A percentile compares a stretch with the other conserved stretches of the same genome.
Conservation (phyloP, 2,329 filamentous ascomycete genomes). For the Calonectria fujianensis region DNA sequence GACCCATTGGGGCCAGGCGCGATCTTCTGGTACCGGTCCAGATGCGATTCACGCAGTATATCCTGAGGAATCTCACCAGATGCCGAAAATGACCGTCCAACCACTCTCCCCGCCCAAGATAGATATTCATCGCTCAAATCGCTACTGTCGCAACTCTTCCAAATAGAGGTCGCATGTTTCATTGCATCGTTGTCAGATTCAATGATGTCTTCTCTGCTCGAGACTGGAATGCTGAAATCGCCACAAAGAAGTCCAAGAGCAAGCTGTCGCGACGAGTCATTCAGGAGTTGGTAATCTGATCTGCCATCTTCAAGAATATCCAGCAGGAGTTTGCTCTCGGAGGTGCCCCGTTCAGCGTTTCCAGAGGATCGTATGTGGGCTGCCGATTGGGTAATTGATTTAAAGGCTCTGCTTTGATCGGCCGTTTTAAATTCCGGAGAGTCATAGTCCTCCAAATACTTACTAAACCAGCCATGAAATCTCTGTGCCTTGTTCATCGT, state of each 20-base stretch:
- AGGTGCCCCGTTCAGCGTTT: slow-evolving; percentile 80
- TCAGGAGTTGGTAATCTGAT: slow-evolving; percentile 78
- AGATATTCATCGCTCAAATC: slow-evolving; percentile 81
- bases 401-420: slow-evolving; percentile 75
- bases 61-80: slow-evolving; percentile 80
- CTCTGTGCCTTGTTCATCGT: slow-evolving; percentile 84
- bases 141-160: slow-evolving; percentile 83
- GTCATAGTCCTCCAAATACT: slow-evolving; percentile 79
- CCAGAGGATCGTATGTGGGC: slow-evolving; percentile 80
- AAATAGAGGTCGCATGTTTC: slow-evolving; percentile 79
- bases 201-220: slow-evolving; percentile 77
- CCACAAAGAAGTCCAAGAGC: slow-evolving; percentile 84
- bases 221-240: slow-evolving; percentile 77
- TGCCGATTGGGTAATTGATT: slow-evolving; percentile 80
- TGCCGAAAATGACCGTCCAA: slow-evolving; percentile 89
- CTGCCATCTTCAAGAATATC: slow-evolving; percentile 85
- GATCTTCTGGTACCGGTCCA: slow-evolving; percentile 70
- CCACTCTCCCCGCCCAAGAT: slow-evolving; percentile 88
- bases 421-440: slow-evolving; percentile 71
- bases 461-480: slow-evolving; percentile 87
- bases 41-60: slow-evolving; percentile 75
- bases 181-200: slow-evolving; percentile 79
- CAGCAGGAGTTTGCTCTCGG: slow-evolving; percentile 88
- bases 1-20: slow-evolving; percentile 73
- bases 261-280: slow-evolving; percentile 80